phyloP scores from a whole-genome alignment of 345 rosid genomes.

The Kandelia obovata region DNA sequence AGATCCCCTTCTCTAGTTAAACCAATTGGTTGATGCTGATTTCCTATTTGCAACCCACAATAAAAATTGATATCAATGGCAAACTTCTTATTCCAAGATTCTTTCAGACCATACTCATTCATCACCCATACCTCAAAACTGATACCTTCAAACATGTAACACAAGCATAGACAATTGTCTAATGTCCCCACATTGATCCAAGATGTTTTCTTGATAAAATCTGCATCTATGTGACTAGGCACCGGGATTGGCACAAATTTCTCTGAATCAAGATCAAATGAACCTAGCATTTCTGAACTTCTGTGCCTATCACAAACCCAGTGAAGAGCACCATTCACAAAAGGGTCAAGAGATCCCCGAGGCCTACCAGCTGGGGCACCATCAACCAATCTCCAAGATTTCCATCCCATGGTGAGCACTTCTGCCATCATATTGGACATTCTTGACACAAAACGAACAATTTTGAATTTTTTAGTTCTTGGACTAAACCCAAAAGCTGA shows the following conservation, averaged over 20 bases:
- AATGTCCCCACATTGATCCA: not conserved
- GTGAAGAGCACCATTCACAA: constrained; percentile 1
- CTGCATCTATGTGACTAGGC: not conserved
- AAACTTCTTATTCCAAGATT: not conserved
- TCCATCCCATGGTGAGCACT: not conserved
- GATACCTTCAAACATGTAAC: not conserved
- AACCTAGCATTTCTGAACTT: not conserved
- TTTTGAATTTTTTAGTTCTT: not conserved
- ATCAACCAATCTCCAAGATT: not conserved
- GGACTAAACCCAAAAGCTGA: not conserved
- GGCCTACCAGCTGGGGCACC: not conserved
- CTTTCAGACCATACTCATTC: constrained; percentile 2
- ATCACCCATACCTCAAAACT: constrained; percentile 5
- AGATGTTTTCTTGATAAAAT: not conserved
- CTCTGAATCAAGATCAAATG: not conserved
- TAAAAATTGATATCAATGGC: not conserved
- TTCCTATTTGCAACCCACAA: not conserved
- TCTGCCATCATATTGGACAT: not conserved
- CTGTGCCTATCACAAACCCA: not conserved
- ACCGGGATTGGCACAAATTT: not conserved
- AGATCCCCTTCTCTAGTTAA: not conserved
- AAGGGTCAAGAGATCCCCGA: not conserved
- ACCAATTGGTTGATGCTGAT: not conserved
- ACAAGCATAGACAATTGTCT: not conserved
- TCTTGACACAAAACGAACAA: constrained; percentile 2